Percentiles rank a stretch among this genome's conserved stretches.
Conservation (phyloP, 2,329 filamentous ascomycete genomes). For the Colletotrichum truncatum region DNA sequence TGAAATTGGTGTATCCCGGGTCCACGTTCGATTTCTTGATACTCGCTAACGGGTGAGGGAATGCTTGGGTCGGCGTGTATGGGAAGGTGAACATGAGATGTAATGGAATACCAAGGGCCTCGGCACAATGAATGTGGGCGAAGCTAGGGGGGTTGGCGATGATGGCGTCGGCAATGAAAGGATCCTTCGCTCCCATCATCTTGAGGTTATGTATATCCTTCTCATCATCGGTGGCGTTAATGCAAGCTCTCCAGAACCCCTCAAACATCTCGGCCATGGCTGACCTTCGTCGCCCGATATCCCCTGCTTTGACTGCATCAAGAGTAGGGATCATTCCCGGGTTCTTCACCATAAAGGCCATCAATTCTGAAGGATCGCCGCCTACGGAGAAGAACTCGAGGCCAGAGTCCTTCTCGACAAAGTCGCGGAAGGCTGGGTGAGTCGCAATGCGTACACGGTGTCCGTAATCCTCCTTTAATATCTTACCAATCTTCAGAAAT, state of each 20-base stretch:
- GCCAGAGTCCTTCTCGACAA: constrained; percentile 76
- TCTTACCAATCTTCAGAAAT: constrained; percentile 78
- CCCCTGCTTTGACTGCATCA: constrained; percentile 76
- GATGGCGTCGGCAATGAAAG: constrained; percentile 80
- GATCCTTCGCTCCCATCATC: constrained; percentile 69
- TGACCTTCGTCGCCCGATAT: constrained; percentile 72
- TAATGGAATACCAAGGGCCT: constrained; percentile 79
- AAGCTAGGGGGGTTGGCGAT: constrained; percentile 86
- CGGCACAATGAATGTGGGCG: constrained; percentile 82
- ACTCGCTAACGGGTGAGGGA: constrained; percentile 81
- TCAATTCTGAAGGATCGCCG: constrained; percentile 81
- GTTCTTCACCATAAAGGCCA: constrained; percentile 92
- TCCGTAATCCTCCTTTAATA: constrained; percentile 75
- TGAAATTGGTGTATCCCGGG: constrained; percentile 79
- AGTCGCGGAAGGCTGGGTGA: constrained; percentile 80
- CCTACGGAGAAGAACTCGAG: constrained; percentile 85
- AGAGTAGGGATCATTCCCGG: constrained; percentile 80
- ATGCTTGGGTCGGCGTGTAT: constrained; percentile 78
- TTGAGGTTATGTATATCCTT: constrained; percentile 67
- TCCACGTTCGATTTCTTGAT: constrained; percentile 79
- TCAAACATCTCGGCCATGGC: constrained; percentile 86
- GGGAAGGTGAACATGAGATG: constrained; percentile 93
- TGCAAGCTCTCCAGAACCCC: constrained; percentile 83
- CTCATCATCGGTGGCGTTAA: constrained; percentile 77
- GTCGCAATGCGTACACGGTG: constrained; percentile 83